Percentiles rank a stretch among this genome's conserved stretches.
Evolutionary conservation across 768 basidiomycete genomes (phyloP).

Genomic region (Lactarius indigo): DNA sequence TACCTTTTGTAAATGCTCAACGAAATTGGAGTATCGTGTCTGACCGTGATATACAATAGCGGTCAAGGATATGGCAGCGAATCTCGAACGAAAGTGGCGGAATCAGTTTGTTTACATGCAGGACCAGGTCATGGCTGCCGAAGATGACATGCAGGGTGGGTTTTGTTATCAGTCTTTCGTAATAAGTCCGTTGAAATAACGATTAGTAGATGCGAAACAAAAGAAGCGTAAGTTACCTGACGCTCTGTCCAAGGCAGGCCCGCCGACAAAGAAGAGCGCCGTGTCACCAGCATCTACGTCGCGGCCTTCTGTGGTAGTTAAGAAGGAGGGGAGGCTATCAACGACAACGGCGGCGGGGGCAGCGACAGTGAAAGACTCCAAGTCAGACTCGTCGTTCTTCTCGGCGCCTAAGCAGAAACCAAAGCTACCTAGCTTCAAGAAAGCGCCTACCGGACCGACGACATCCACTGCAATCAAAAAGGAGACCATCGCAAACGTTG

Average conservation of each 20-base stretch:
- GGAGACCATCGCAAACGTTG: conserved; percentile 55
- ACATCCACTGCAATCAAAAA: conserved; percentile 40
- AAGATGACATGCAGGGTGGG: conserved; percentile 58
- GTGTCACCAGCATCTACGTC: conserved; percentile 43
- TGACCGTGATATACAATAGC: conserved; percentile 66
- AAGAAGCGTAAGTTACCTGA: conserved; percentile 78
- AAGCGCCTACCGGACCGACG: conserved; percentile 44
- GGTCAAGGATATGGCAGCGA: conserved; percentile 91
- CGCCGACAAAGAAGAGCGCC: conserved; percentile 66
- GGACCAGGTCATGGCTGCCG: conserved; percentile 40
- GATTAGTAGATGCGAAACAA: conserved; percentile 31
- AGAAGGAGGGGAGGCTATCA: conserved; percentile 50
- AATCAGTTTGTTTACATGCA: conserved; percentile 48
- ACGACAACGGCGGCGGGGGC: conserved; percentile 25
- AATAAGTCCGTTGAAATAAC: conserved; percentile 28
- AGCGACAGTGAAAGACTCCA: conserved; percentile 61
- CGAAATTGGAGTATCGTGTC: conserved; percentile 47
- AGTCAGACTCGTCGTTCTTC: conserved; percentile 86
- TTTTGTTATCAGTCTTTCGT: conserved; percentile 42
- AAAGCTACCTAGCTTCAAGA: conserved; percentile 84
- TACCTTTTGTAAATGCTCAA: conserved; percentile 9
- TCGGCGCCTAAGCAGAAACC: conserved; percentile 82
- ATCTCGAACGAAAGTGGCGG: conserved; percentile 83
- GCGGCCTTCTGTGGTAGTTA: conserved; percentile 41
- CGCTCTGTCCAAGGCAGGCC: conserved; percentile 41